phyloP scores from a whole-genome alignment of 2,329 filamentous ascomycete species.

The Tolypocladium pustulatum region DNA sequence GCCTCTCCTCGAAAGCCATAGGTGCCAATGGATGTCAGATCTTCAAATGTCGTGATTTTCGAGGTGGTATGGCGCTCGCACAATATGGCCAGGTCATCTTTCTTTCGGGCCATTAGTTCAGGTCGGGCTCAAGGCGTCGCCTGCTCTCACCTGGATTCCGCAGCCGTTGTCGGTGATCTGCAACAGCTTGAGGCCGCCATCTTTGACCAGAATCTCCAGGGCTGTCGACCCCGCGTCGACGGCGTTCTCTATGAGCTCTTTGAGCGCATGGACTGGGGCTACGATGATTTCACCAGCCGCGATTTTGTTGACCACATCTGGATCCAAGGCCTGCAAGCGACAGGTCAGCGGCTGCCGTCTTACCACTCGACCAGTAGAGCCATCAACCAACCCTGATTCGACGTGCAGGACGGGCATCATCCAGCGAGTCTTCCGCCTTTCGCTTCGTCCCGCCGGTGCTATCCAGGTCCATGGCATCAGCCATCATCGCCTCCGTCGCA shows the following conservation, averaged over 20 bases:
- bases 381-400: constrained; percentile 35
- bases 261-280: constrained; percentile 88
- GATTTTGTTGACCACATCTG: constrained; percentile 96
- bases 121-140: neutral
- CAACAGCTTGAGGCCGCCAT: constrained; percentile 86
- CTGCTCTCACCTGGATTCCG: constrained; percentile 68
- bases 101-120: constrained; percentile 37
- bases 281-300: constrained; percentile 98
- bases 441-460: constrained; percentile 32
- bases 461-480: constrained; percentile 35
- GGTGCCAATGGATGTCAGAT: constrained; percentile 78
- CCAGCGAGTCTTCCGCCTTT: constrained; percentile 30
- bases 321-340: constrained; percentile 60
- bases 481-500: constrained; percentile 11
- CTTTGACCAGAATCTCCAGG: constrained; percentile 84
- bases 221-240: constrained; percentile 94
- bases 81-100: constrained; percentile 81
- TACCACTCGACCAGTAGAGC: neutral
- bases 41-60: constrained; percentile 88
- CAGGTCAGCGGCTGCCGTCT: neutral
- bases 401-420: constrained; percentile 29
- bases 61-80: constrained; percentile 97
- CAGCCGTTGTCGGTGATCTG: constrained; percentile 97
- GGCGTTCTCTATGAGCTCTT: constrained; percentile 93
- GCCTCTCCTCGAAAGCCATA: constrained; percentile 98